These are phyloP conservation scores for Penicillium desertorum DNA, from an alignment of 495 filamentous ascomycete genomes.

Conservation along the genomic window DNA sequence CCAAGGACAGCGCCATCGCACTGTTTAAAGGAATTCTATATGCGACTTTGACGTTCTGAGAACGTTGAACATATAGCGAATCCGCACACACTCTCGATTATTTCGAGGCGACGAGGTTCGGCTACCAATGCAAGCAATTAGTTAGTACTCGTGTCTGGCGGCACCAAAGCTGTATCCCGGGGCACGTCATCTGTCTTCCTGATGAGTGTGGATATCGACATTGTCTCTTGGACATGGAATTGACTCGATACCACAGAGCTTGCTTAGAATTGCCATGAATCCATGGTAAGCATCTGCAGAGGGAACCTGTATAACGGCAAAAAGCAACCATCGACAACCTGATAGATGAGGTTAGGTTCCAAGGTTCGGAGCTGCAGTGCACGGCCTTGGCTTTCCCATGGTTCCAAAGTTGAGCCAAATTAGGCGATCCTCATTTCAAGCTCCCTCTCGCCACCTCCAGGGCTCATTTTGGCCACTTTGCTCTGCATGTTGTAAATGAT, in stretches of 20 bases:
- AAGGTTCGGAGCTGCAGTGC: not conserved
- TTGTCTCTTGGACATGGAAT: slow-evolving; percentile 9
- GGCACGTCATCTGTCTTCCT: slow-evolving; percentile 6
- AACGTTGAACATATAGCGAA: no score
- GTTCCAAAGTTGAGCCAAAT: not conserved
- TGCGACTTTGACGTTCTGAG: no score
- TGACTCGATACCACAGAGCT: slow-evolving; percentile 7
- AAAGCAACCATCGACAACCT: not conserved
- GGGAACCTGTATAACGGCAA: not conserved
- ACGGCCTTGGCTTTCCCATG: no score
- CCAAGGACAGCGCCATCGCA: no score
- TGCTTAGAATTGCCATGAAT: not conserved
- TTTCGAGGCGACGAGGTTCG: no score
- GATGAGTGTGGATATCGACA: slow-evolving; percentile 12
- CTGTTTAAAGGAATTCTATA: no score
- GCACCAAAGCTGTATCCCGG: slow-evolving; percentile 3
- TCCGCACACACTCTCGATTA: no score
- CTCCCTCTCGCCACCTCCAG: not conserved
- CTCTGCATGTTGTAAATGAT: no score
- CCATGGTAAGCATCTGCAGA: not conserved
- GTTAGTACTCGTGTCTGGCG: no score
- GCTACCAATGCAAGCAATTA: no score
- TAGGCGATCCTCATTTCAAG: not conserved
- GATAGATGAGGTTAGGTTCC: not conserved
- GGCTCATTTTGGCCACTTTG: no score